Evolutionary conservation across 2,329 filamentous ascomycete species (phyloP).

Genomic region (Neofusicoccum parvum): DNA sequence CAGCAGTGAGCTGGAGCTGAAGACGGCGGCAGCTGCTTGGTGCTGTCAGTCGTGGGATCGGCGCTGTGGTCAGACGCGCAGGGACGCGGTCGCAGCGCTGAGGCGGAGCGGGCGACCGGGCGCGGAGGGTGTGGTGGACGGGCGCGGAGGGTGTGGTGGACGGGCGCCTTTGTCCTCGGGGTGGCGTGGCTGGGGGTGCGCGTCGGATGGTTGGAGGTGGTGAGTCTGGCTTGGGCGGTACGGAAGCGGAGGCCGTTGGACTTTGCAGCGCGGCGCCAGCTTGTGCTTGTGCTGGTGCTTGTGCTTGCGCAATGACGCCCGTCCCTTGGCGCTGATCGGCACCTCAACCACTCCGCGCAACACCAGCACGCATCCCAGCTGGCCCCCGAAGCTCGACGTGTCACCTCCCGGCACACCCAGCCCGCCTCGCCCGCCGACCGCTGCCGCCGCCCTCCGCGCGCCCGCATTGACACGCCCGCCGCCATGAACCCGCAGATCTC

Average conservation of each 20-base stretch:
- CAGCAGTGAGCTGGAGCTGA: not conserved
- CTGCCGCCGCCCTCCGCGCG: not conserved
- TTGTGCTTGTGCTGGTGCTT: too few species aligned
- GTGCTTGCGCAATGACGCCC: slow-evolving; percentile 17
- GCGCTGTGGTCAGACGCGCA: not conserved
- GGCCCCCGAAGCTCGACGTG: slow-evolving; percentile 16
- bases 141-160: not conserved
- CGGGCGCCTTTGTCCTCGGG: slow-evolving; percentile 1
- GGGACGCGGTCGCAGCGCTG: not conserved
- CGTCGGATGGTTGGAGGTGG: not conserved
- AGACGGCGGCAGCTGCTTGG: slow-evolving; percentile 9
- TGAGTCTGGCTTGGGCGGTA: not conserved
- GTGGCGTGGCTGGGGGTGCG: slow-evolving; percentile 1
- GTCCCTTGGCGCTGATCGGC: slow-evolving; percentile 11
- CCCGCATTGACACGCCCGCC: not conserved
- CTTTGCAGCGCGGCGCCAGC: slow-evolving; percentile 9
- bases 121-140: not conserved
- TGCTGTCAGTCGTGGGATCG: slow-evolving; percentile 11
- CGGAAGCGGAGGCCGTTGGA: slow-evolving; percentile 17
- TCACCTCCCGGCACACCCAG: slow-evolving; percentile 8
- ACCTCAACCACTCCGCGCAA: not conserved
- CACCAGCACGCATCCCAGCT: slow-evolving; percentile 3
- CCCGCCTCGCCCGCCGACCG: not conserved
- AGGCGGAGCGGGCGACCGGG: not conserved
- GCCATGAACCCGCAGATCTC: slow-evolving; percentile 63